These are phyloP conservation scores for Hordeum pubiflorum DNA, from an alignment of 202 grass and related monocot genomes.

Conservation along the genomic window DNA sequence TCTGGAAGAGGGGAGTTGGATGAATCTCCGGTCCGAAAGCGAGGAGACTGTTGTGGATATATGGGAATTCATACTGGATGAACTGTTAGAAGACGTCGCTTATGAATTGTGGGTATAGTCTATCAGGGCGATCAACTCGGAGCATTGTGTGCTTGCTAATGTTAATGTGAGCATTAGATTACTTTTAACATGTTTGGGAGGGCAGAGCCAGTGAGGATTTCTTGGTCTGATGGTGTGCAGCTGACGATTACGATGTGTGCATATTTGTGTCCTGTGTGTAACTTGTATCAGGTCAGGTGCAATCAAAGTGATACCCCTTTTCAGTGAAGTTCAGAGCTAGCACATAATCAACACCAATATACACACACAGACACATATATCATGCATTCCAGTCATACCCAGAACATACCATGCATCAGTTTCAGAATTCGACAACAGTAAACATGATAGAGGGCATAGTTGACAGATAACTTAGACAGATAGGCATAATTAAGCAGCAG, in stretches of 20 bases:
- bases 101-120: slow-evolving; percentile 23
- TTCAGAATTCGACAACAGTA: background rate
- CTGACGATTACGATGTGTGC: background rate
- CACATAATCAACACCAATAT: too few species aligned
- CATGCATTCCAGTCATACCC: too few species aligned
- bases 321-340: too few species aligned
- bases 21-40: slow-evolving; percentile 44
- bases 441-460: too few species aligned
- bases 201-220: background rate
- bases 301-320: too few species aligned
- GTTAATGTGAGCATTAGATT: slow-evolving; percentile 9
- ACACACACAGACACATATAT: too few species aligned
- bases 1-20: slow-evolving; percentile 49
- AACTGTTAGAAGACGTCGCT: slow-evolving; percentile 55
- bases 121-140: background rate
- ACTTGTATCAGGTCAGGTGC: too few species aligned
- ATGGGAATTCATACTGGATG: slow-evolving; percentile 58
- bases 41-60: slow-evolving; percentile 36
- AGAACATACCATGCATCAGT: too few species aligned
- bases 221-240: background rate
- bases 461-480: too few species aligned
- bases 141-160: background rate
- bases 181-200: background rate
- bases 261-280: background rate
- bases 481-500: too few species aligned